Conservation (phyloP, 1,139 yeast genomes). For the Schizosaccharomyces versatilis region DNA sequence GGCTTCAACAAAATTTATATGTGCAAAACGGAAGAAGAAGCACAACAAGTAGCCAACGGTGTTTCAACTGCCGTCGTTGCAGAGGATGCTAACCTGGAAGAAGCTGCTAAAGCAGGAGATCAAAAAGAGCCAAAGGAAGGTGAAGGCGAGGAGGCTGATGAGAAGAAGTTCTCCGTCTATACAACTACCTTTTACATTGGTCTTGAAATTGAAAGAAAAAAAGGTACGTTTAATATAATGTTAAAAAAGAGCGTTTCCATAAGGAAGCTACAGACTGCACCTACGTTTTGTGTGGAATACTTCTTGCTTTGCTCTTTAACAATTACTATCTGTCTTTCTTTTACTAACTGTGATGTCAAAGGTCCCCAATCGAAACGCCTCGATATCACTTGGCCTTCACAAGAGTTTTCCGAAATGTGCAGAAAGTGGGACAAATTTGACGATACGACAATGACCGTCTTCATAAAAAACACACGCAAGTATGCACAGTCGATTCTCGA, state of each 20-base stretch:
- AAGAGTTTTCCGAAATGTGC: constrained; percentile 65
- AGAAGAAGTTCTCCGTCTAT: constrained; percentile 27
- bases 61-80: constrained; percentile 27
- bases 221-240: constrained; percentile 10
- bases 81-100: constrained; percentile 2
- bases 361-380: constrained; percentile 27
- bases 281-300: background rate
- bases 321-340: background rate
- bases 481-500: constrained; percentile 12
- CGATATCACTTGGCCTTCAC: constrained; percentile 78
- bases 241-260: background rate
- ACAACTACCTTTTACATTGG: constrained; percentile 67
- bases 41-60: constrained; percentile 31
- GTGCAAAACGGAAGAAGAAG: constrained; percentile 33
- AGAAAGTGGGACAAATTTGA: constrained; percentile 49
- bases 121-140: background rate
- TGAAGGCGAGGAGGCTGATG: constrained; percentile 13
- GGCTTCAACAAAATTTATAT: constrained; percentile 39
- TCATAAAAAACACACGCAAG: constrained; percentile 55
- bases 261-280: background rate
- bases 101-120: background rate
- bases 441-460: constrained; percentile 32
- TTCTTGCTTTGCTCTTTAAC: background rate
- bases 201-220: constrained; percentile 36
- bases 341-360: background rate